Conservation (phyloP, 2,329 filamentous ascomycete genomes). For the Neofusicoccum parvum region DNA sequence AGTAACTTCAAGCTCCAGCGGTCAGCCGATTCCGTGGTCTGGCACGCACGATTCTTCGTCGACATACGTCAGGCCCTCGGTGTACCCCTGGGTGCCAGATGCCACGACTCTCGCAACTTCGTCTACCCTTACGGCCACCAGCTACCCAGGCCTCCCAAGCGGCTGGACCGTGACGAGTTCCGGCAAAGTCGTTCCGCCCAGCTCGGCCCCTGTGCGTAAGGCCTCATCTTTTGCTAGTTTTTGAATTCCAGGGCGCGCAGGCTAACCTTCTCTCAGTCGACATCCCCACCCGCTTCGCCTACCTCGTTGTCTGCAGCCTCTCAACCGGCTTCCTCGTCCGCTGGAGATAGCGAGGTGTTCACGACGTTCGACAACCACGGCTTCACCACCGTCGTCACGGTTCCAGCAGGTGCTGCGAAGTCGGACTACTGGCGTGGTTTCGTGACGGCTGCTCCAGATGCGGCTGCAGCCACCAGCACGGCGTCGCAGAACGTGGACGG, state of each 20-base stretch:
- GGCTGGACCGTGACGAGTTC: slow-evolving; percentile 79
- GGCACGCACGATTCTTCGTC: slow-evolving; percentile 62
- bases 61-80: slow-evolving; percentile 55
- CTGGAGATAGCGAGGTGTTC: slow-evolving; percentile 43
- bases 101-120: slow-evolving; percentile 55
- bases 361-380: slow-evolving; percentile 53
- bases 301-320: slow-evolving; percentile 52
- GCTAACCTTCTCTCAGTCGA: slow-evolving; percentile 45
- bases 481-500: neutral
- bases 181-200: slow-evolving; percentile 77
- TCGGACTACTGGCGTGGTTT: slow-evolving; percentile 52
- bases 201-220: slow-evolving; percentile 69
- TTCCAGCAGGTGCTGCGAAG: slow-evolving; percentile 41
- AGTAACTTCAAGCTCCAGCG: slow-evolving; percentile 63
- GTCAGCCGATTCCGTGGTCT: slow-evolving; percentile 68
- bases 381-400: slow-evolving; percentile 51
- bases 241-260: neutral
- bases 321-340: slow-evolving; percentile 48
- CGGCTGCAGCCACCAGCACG: neutral
- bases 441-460: slow-evolving; percentile 34
- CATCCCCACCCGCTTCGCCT: slow-evolving; percentile 55
- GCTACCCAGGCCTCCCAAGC: slow-evolving; percentile 65
- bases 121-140: slow-evolving; percentile 47
- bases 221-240: slow-evolving; percentile 34
- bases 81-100: slow-evolving; percentile 63